Conservation (phyloP, 352 stramenopile species). For the Pythium pectinolyticum region DNA sequence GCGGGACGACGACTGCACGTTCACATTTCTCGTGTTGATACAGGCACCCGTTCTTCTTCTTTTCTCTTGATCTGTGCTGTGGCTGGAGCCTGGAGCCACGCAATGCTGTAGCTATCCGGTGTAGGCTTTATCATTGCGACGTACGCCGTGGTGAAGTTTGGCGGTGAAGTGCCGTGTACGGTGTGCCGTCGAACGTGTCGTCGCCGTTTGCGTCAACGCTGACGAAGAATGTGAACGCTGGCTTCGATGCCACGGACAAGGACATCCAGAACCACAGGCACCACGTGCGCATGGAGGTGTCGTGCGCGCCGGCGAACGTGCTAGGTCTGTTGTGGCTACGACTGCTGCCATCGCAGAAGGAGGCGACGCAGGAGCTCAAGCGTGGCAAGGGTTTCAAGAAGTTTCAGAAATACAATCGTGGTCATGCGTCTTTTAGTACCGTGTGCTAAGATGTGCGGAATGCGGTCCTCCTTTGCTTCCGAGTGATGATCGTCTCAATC, state of each 20-base stretch:
- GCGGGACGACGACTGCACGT: too few relatives aligned
- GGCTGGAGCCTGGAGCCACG: too few relatives aligned
- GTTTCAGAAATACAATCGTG: too few relatives aligned
- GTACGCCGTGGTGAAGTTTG: conserved; percentile 27
- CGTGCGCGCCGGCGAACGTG: conserved; percentile 21
- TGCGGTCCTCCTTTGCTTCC: too few relatives aligned
- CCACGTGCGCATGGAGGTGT: conserved; percentile 15
- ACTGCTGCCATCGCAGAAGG: conserved; percentile 27
- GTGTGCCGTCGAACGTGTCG: conserved; percentile 23
- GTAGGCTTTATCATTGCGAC: conserved; percentile 26
- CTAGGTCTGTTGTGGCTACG: conserved; percentile 12
- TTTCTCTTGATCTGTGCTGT: too few relatives aligned
- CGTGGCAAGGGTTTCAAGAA: too few relatives aligned
- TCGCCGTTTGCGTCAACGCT: conserved; percentile 17
- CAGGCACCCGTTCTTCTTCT: too few relatives aligned
- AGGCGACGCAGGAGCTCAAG: conserved; percentile 17
- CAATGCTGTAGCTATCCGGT: conserved; percentile 14
- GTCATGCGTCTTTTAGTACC: too few relatives aligned
- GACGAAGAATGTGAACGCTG: conserved; percentile 18
- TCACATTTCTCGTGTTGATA: too few relatives aligned
- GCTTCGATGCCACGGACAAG: conserved; percentile 18
- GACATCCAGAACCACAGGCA: conserved; percentile 21
- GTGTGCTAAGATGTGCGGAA: too few relatives aligned
- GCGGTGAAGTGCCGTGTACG: conserved; percentile 22
- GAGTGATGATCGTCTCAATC: too few relatives aligned